These are phyloP conservation scores for Violaceomyces palustris DNA, from an alignment of 1,284 basidiomycete genomes.

Conservation along the genomic window DNA sequence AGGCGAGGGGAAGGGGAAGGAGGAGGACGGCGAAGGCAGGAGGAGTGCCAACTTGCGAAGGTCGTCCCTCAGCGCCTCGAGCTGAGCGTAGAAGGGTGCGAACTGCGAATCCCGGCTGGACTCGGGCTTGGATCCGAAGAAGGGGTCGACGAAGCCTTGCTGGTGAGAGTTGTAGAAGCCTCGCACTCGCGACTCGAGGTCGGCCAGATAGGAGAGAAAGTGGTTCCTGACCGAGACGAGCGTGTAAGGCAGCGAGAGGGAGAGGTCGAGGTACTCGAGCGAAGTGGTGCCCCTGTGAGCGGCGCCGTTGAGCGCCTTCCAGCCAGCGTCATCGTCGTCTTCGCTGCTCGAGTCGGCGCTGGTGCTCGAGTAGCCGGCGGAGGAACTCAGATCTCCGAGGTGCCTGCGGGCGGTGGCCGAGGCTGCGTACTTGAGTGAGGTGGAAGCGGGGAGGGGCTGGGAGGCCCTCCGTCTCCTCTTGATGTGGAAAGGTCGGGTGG, in stretches of 20 bases:
- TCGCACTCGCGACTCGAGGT: constrained; percentile 27
- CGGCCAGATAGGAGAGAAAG: constrained; percentile 26
- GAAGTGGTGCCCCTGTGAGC: constrained; percentile 8
- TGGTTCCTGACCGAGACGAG: constrained; percentile 32
- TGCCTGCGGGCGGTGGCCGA: no score
- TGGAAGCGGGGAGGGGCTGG: no score
- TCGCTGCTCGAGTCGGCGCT: no score
- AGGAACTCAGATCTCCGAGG: no score
- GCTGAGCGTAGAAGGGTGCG: constrained; percentile 31
- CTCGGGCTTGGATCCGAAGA: not conserved
- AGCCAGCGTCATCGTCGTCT: constrained; percentile 16
- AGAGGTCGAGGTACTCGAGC: constrained; percentile 36
- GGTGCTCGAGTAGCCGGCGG: no score
- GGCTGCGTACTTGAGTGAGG: no score
- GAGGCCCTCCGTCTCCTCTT: no score
- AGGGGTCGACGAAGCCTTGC: no score
- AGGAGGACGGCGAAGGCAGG: constrained; percentile 9
- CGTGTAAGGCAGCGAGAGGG: constrained; percentile 31
- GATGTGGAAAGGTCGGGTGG: no score
- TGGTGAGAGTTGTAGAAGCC: constrained; percentile 23
- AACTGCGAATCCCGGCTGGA: not conserved
- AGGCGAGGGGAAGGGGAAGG: constrained; percentile 3
- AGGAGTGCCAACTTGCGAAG: constrained; percentile 16
- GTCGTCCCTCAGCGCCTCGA: constrained; percentile 37
- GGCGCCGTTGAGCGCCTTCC: constrained; percentile 4